Base-by-base conservation (phyloP, 768 basidiomycete genomes). In the Leccinellum albellum region DNA sequence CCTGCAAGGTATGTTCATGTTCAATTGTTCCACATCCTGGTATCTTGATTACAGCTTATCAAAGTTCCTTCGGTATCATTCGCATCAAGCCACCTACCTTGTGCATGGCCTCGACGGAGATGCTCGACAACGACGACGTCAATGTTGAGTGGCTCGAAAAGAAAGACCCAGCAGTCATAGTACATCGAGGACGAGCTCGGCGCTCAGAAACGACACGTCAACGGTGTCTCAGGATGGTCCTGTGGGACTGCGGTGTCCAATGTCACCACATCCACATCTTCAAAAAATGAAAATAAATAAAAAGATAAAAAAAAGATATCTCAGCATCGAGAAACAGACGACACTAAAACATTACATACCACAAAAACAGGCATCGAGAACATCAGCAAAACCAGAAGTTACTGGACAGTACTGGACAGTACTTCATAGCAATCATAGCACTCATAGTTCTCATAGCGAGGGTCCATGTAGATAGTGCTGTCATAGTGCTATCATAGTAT, bases 21-120 rank as follows among this genome's bases (percentile, higher is more conserved):
- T 33, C 1, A 33, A 20, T 20, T 40, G 23, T 33, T 14, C 28
- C 15, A 15, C 53, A 51, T 31, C n/a, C 23, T n/a, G 29, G 33
- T 21, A 37, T 28, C 14, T 42, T 51, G 33, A 46, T 49, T n/a
- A 56, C 51, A 50, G 46, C 26, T 24, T 12, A 6, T 35, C 23
- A 68, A 97, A 93, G 89, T 97, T 29, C 96, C 94, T 7, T 94
- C 92, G 8, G 81, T 99, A 61, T 96, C 94, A 2, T 99, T 98
- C 73, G 89, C 91, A 1, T 88, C 91, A 14, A 88, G 91, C 55
- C 92, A 92, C 64, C 75, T 98, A 0, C 82, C 62, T 82, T 79
- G 61, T 82, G 80, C 45, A 78, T 79, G 5, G 83, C 88, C 73
- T 91, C 91, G 74, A 90, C 78, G 2, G 79, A 74, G 48, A 88